Conservation (phyloP, 176 grass and related monocot species). For the Oryza brachyantha region DNA sequence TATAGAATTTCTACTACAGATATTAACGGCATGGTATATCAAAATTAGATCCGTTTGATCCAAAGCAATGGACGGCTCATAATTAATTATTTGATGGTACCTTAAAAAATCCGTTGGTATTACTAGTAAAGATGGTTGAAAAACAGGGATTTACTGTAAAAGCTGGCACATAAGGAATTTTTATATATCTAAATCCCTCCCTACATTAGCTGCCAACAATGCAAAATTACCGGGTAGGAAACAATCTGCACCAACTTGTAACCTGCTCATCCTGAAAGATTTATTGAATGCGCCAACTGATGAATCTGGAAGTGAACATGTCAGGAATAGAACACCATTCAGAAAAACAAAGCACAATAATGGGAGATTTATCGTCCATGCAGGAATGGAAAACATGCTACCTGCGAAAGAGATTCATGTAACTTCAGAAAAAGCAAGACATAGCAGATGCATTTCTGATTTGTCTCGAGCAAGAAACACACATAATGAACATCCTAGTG, state of each 20-base stretch:
- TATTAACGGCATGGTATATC: no score
- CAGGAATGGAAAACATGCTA: constrained; percentile 55
- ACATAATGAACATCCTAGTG: constrained; percentile 30
- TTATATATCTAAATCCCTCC: constrained; percentile 55
- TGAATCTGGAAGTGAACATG: constrained; percentile 36
- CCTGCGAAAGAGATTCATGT: constrained; percentile 65
- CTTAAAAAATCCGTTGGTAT: no score
- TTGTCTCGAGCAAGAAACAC: not conserved
- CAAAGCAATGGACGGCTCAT: no score
- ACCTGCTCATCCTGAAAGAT: constrained; percentile 51
- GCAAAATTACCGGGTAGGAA: constrained; percentile 25
- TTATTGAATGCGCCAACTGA: constrained; percentile 36
- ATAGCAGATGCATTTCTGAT: constrained; percentile 44
- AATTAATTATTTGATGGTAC: no score
- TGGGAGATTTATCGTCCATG: constrained; percentile 2
- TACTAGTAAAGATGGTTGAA: constrained; percentile 63
- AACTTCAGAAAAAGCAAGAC: constrained; percentile 50
- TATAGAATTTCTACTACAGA: no score
- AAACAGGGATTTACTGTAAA: constrained; percentile 27
- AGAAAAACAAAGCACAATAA: constrained; percentile 31
- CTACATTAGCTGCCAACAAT: constrained; percentile 26
- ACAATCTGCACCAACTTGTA: constrained; percentile 18
- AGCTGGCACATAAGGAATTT: constrained; percentile 33
- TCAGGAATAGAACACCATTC: constrained; percentile 30
- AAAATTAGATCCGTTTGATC: no score